Conservation (phyloP, 305 asterid species). For the Fraxinus sp. region DNA sequence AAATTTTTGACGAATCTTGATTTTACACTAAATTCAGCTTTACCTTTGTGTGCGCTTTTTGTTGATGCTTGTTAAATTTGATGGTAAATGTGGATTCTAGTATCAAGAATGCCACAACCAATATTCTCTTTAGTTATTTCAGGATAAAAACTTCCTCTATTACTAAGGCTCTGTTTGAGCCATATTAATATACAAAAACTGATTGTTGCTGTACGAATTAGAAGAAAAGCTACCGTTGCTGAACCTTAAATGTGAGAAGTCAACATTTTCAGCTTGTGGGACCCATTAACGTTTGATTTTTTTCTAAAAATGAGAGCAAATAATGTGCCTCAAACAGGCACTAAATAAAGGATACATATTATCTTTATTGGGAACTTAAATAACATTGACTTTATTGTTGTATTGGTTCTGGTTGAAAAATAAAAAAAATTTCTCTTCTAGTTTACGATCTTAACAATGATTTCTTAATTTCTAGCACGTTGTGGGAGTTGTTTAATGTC, state of each 20-base stretch:
- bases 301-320: too few relatives aligned
- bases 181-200: too few relatives aligned
- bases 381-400: background rate
- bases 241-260: too few relatives aligned
- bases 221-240: too few relatives aligned
- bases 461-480: background rate
- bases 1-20: background rate
- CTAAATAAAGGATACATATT: background rate
- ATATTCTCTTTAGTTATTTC: background rate
- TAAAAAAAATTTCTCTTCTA: background rate
- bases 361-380: background rate
- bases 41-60: background rate
- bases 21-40: background rate
- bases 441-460: background rate
- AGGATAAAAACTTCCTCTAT: background rate
- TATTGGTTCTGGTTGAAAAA: background rate
- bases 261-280: too few relatives aligned
- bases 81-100: background rate
- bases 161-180: background rate
- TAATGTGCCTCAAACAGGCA: too few relatives aligned
- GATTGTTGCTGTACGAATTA: too few relatives aligned
- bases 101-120: background rate
- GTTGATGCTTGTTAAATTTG: background rate
- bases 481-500: slow-evolving; percentile 9
- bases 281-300: too few relatives aligned